A percentile compares a stretch with the other conserved stretches of the same genome.
Evolutionary conservation across 768 basidiomycete species (phyloP).

Genomic region (Hirschioporus abietinus): DNA sequence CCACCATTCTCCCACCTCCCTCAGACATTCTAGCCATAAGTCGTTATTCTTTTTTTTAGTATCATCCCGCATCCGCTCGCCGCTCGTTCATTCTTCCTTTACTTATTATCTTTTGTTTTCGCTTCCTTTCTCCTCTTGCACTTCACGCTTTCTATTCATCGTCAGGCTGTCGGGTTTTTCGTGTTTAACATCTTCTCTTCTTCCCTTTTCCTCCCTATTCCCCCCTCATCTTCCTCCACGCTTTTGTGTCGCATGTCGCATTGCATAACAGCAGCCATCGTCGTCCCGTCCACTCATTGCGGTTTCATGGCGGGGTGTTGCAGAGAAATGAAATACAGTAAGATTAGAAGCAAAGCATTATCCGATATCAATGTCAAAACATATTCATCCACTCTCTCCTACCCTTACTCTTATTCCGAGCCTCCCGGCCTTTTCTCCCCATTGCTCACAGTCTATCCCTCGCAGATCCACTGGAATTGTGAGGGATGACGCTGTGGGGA

Average conservation of each 20-base stretch:
- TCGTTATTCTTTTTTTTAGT: conserved; percentile 12
- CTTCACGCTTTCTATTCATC: conserved; percentile 20
- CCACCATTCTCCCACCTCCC: background rate
- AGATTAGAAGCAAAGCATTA: background rate
- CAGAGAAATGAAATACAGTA: background rate
- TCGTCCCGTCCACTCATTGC: background rate
- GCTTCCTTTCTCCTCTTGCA: conserved; percentile 28
- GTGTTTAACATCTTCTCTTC: conserved; percentile 21
- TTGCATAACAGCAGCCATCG: background rate
- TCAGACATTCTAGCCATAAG: background rate
- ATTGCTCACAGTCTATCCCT: background rate
- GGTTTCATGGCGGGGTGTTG: background rate
- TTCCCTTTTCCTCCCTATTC: conserved; percentile 11
- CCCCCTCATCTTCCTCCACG: conserved; percentile 13
- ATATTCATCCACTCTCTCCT: background rate
- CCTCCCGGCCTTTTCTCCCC: background rate
- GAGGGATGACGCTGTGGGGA: too few relatives aligned
- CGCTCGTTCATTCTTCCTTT: conserved; percentile 13
- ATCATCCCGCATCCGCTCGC: conserved; percentile 1
- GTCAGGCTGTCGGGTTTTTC: conserved; percentile 18
- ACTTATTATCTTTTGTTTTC: conserved; percentile 31
- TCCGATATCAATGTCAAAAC: background rate
- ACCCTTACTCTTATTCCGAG: background rate
- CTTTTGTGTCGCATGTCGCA: conserved; percentile 7
- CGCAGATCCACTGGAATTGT: too few relatives aligned